phyloP scores from a whole-genome alignment of 176 grass and related monocot species.

The Carex littledalei region DNA sequence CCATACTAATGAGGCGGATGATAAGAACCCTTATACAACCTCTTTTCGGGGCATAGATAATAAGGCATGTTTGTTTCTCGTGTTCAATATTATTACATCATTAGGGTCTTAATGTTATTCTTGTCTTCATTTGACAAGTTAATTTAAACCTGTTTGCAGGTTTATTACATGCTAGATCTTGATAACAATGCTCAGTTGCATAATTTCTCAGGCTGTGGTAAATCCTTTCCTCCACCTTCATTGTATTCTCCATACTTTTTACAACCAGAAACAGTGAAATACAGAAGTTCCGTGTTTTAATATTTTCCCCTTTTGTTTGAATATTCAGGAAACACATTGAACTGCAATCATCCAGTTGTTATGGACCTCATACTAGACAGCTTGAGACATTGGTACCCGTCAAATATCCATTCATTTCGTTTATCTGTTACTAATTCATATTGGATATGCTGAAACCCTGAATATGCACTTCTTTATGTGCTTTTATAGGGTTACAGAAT shows the following conservation, averaged over 20 bases:
- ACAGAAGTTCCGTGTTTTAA: not conserved
- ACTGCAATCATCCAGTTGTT: constrained; percentile 98
- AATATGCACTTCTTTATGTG: constrained; percentile 22
- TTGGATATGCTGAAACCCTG: constrained; percentile 16
- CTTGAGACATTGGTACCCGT: constrained; percentile 84
- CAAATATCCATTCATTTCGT: constrained; percentile 20
- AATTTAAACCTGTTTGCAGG: constrained; percentile 39
- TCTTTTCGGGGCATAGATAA: constrained; percentile 98
- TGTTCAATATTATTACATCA: constrained; percentile 7
- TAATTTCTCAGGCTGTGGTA: constrained; percentile 98
- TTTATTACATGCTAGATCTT: constrained; percentile 95
- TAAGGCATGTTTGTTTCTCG: constrained; percentile 36
- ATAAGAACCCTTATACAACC: constrained; percentile 68
- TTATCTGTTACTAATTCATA: not conserved
- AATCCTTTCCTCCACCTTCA: constrained; percentile 22
- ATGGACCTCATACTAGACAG: constrained; percentile 93
- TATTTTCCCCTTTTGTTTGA: not conserved
- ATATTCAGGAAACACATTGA: constrained; percentile 85
- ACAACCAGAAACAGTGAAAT: not conserved
- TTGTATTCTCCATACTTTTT: not conserved
- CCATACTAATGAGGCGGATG: constrained; percentile 95
- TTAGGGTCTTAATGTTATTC: not conserved
- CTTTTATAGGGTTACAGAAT: constrained; percentile 72
- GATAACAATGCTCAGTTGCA: constrained; percentile 49
- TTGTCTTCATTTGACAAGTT: not conserved